Evolutionary conservation across 1,284 basidiomycete species (phyloP).

Genomic region (Meira nashicola): DNA sequence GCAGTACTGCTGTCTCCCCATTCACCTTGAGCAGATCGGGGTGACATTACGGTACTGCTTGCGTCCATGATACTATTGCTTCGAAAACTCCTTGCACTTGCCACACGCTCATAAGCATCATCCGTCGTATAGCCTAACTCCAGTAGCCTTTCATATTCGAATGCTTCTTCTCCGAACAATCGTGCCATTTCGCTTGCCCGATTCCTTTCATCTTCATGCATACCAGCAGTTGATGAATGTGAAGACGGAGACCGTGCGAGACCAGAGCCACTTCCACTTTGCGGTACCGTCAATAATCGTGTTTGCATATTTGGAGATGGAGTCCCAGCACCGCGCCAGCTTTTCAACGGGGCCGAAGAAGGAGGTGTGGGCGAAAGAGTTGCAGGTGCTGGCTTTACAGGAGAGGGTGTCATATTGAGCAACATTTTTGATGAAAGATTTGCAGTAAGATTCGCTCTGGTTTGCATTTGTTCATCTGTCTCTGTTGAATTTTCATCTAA

Average conservation of each 20-base stretch:
- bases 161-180: conserved; percentile 5
- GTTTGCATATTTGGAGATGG: neutral
- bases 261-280: neutral
- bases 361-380: conserved; percentile 2
- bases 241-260: neutral
- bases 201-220: conserved; percentile 6
- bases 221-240: neutral
- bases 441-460: too few species aligned
- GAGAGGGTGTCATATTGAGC: too few species aligned
- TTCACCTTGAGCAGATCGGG: neutral
- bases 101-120: conserved; percentile 8
- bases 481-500: neutral
- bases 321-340: neutral
- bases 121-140: neutral
- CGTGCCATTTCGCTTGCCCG: conserved; percentile 3
- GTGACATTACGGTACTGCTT: neutral
- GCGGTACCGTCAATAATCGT: conserved; percentile 2
- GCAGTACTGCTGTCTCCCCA: conserved; percentile 3
- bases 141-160: conserved; percentile 6
- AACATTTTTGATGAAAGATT: too few species aligned
- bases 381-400: neutral
- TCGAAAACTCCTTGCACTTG: conserved; percentile 1
- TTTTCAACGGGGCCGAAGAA: neutral
- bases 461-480: neutral
- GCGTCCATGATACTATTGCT: neutral